Evolutionary conservation across 1,284 basidiomycete species (phyloP), one percentile per base, ranked within the genome.

Genomic region (Pisolithus thermaeus): DNA sequence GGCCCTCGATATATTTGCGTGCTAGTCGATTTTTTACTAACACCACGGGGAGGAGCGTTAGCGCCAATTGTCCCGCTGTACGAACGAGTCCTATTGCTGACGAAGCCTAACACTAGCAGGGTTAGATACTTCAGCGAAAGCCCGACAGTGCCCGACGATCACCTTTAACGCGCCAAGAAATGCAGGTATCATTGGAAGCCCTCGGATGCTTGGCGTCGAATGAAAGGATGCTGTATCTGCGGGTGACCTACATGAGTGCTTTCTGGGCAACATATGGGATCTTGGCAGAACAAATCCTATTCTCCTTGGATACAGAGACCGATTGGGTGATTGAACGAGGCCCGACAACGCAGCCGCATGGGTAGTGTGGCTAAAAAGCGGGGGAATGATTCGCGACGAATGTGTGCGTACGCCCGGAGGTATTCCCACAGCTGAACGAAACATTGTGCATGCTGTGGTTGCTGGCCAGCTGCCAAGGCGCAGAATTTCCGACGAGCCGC

Each of bases 41-140:
- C 46, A 88, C 61, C 30, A 87, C 61, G 36, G 87, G 87, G 9
- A 88, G 70, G 57, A 92, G 80, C 0, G 87, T 90, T 45, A 91
- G 72, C 0, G 80, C 80, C 51, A 91, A 74, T 52, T 89, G 78
- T 37, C 75, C 81, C 36, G 79, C 76, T 12, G 81, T 87, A 46
- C 83, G 77, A 12, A 80, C 77, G 18, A 84, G 47, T 60, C 85
- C 82, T 51, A 91, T 70, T 1, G 83, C 73, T 25, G 77, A 73
- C 7, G 80, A 80, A 6, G 77, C 70, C 80, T 82, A 51, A 22
- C 47, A 6, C 55, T 47, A 46, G 49, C 52, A 25, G 23, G 23
- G 32, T 36, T 4, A 12, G 30, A 23, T 28, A 18, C 16, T 27
- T 47, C 44, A 11, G 25, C n/a, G 3, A 16, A 36, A 50, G n/a